These are phyloP conservation scores for Podila epigama DNA, from an alignment of 192 early-diverging fungal genomes.

Conservation along the genomic window DNA sequence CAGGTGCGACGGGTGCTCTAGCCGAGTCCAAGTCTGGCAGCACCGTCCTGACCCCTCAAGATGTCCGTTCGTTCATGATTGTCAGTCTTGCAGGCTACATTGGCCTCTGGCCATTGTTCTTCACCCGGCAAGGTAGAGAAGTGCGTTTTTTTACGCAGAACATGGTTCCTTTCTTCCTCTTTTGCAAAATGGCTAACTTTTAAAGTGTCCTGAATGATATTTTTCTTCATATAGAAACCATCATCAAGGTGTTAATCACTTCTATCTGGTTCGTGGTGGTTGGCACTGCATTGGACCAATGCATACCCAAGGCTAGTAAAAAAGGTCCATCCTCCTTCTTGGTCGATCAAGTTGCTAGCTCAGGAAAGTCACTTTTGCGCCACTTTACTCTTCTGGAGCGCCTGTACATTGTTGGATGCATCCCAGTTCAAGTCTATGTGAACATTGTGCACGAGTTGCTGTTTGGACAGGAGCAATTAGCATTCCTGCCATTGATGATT, in stretches of 20 bases:
- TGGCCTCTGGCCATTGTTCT: constrained; percentile 78
- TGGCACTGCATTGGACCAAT: constrained; percentile 41
- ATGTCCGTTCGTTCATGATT: constrained; percentile 68
- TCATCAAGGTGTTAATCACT: constrained; percentile 54
- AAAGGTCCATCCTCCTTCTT: constrained; percentile 2
- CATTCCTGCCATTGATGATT: constrained; percentile 85
- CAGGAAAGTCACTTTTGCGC: constrained; percentile 14
- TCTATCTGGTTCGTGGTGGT: constrained; percentile 52
- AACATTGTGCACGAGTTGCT: constrained; percentile 62
- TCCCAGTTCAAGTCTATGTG: constrained; percentile 61
- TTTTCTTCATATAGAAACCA: constrained; percentile 41
- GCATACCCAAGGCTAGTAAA: constrained; percentile 24
- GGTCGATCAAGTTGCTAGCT: no score
- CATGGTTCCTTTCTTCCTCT: constrained; percentile 7
- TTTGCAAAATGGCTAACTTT: background rate
- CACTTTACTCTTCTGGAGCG: constrained; percentile 51
- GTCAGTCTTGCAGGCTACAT: constrained; percentile 66
- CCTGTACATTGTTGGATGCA: constrained; percentile 64
- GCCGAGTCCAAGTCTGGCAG: constrained; percentile 6
- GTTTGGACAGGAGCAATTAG: constrained; percentile 59
- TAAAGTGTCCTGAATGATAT: background rate
- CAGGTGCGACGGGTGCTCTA: constrained; percentile 4
- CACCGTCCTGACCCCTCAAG: constrained; percentile 26
- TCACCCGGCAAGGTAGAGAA: constrained; percentile 64
- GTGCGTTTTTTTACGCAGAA: background rate